Base-by-base conservation (phyloP, 2,329 filamentous ascomycete species). In the Sporothrix pseudoabietina region DNA sequence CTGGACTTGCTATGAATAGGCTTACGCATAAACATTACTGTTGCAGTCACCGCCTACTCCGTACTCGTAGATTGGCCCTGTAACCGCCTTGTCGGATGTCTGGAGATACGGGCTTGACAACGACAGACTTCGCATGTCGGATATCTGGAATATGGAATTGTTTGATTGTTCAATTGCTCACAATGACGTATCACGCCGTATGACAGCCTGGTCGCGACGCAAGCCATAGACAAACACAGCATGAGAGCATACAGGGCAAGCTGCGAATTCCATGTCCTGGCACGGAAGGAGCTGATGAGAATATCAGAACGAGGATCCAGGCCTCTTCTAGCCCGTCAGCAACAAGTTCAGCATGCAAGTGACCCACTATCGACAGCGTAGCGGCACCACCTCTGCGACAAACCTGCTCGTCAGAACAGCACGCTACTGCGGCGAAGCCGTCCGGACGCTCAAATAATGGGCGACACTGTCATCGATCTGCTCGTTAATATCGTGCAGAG, bases 391-490 rank as follows among this genome's bases (percentile, higher is more conserved):
- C 12, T 44, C 4, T 22, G 39, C 12, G 30, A 7, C 32, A 69
- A 55, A 35, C 32, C 66, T n/a, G 26, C 47, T 41, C 66, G 39
- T 30, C 26, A 41, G 49, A 14, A 19, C 66, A 14, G 8, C 30
- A 12, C 30, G 47, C 68, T 57, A 70, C 35, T 57, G 52, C 68
- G 49, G 68, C 49, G 52, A 57, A 12, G 68, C 35, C 68, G 66
- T 55, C 47, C 61, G 9, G 65, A 32, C 22, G 26, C 44, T 35
- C 7, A 14, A 49, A 44, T 35, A 22, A 16, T n/a, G 32, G 49
- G 22, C 68, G 35, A 32, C 19, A 9, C 22, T 30, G 59, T 19
- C 44, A 49, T 49, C 44, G 44, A 49, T 16, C 14, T 49, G 44
- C 14, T 19, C 14, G 14, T 49, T 49, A 4, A 7, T 52, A 16